A percentile compares a stretch with the other conserved stretches of the same genome.
Conservation (phyloP, 306 rosid genomes). For the Vigna trinervia region DNA sequence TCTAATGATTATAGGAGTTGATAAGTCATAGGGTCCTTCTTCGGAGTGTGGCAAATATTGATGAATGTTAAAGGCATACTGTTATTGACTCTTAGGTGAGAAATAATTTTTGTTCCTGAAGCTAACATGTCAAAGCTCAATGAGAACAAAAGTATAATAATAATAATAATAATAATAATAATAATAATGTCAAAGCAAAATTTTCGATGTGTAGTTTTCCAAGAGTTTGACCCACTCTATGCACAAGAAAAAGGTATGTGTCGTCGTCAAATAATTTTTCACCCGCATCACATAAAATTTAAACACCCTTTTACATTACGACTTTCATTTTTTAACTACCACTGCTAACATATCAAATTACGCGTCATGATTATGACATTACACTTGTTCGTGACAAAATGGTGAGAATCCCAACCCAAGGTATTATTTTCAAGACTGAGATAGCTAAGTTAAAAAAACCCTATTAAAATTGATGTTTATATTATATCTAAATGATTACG, state of each 20-base stretch:
- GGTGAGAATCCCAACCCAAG: background rate
- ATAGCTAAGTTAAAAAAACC: conserved; percentile 1
- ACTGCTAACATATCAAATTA: conserved; percentile 6
- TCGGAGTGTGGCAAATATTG: conserved; percentile 16
- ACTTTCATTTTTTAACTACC: background rate
- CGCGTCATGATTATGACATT: conserved; percentile 27
- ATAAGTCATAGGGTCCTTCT: background rate
- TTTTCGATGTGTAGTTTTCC: background rate
- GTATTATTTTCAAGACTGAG: background rate
- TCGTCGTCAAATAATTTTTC: conserved; percentile 2
- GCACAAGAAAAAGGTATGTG: background rate
- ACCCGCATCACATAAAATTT: background rate
- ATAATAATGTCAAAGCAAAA: background rate
- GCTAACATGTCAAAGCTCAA: conserved; percentile 31
- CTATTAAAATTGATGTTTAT: conserved; percentile 31
- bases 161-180: conserved; percentile 5
- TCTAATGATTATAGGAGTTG: background rate
- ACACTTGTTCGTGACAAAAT: conserved; percentile 24
- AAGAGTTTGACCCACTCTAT: conserved; percentile 7
- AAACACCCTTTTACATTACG: background rate
- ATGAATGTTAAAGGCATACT: background rate
- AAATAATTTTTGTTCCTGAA: background rate
- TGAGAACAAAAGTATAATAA: conserved; percentile 11
- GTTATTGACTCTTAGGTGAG: background rate
- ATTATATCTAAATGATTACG: conserved; percentile 34